Evolutionary conservation across 495 filamentous ascomycete species (phyloP), one percentile per base, ranked within the genome.

Genomic region (Amniculicola lignicola): DNA sequence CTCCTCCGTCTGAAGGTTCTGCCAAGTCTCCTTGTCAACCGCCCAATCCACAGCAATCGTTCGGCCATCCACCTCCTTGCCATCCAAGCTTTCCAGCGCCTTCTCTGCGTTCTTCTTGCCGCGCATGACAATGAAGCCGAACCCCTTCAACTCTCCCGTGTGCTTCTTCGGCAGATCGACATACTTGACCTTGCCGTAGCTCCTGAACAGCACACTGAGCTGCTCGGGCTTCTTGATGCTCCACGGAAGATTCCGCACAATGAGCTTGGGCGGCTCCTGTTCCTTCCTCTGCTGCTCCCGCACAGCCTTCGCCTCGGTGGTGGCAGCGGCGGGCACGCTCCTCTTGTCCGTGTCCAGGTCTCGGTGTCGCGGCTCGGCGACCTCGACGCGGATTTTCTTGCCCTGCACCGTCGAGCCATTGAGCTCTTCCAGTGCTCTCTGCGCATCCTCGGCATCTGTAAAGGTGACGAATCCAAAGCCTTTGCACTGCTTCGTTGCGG

Each of bases 401-500:
- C 90, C 92, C 29, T 88, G 77, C 28, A 96, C 79, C 18, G 78
- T 73, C 38, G 82, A 72, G 42, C 84, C 83, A 64, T 94, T 79
- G 65, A 95, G 81, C 67, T 91, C 84, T 57, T 86, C 78, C 66
- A 84, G 75, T 14, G 93, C 93, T 45, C 80, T 75, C 59, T 86
- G 72, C 22, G 93, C 90, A 72, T 99, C 93, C 55, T 96, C 90
- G 44, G 86, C 77, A 64, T 97, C 92, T 64, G 90, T 85, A 64
- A 97, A 96, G 11, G 93, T 95, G 40, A 97, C 91, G 71, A 99
- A 99, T 42, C 93, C 93, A 70, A 87, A 99, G 9, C 92, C 92
- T 61, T 89, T 87, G 16, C 87, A 95, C 41, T 80, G 72, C 64
- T 96, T 95, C 5, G 89, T 93, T 53, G 78, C 71, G 0, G 85